phyloP scores from a whole-genome alignment of 805 yeast genomes.

The Candida dajiaensis region DNA sequence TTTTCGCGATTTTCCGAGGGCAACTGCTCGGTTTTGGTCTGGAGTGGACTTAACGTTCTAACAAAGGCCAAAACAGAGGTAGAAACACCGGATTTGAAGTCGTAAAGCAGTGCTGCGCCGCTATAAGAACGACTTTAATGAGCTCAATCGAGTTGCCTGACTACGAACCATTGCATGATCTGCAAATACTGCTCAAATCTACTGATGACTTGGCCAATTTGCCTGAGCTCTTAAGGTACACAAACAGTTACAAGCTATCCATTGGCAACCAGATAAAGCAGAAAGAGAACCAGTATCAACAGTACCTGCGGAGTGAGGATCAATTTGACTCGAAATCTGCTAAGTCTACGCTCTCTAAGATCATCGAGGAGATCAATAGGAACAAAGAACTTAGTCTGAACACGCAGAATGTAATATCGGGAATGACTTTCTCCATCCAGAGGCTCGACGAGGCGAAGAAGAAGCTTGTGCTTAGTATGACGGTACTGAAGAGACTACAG shows the following conservation, averaged over 20 bases:
- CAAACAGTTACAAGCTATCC: slow-evolving; percentile 43
- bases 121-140: not conserved
- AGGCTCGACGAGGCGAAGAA: slow-evolving; percentile 75
- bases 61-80: not conserved
- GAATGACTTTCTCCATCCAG: slow-evolving; percentile 74
- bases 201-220: slow-evolving; percentile 47
- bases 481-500: slow-evolving; percentile 78
- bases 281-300: slow-evolving; percentile 31
- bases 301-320: slow-evolving; percentile 18
- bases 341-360: slow-evolving; percentile 25
- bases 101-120: not conserved
- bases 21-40: no score
- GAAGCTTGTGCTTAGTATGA: slow-evolving; percentile 80
- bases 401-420: slow-evolving; percentile 58
- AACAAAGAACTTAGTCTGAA: slow-evolving; percentile 42
- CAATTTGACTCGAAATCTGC: slow-evolving; percentile 13
- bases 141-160: slow-evolving; percentile 27
- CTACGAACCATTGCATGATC: slow-evolving; percentile 51
- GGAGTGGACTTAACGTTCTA: no score
- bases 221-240: slow-evolving; percentile 43
- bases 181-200: slow-evolving; percentile 43
- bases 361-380: slow-evolving; percentile 39
- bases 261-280: slow-evolving; percentile 40
- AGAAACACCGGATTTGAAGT: not conserved
- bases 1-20: not conserved